Evolutionary conservation across 192 early-diverging fungal genomes (phyloP).

Genomic region (Umbelopsis ramanniana): DNA sequence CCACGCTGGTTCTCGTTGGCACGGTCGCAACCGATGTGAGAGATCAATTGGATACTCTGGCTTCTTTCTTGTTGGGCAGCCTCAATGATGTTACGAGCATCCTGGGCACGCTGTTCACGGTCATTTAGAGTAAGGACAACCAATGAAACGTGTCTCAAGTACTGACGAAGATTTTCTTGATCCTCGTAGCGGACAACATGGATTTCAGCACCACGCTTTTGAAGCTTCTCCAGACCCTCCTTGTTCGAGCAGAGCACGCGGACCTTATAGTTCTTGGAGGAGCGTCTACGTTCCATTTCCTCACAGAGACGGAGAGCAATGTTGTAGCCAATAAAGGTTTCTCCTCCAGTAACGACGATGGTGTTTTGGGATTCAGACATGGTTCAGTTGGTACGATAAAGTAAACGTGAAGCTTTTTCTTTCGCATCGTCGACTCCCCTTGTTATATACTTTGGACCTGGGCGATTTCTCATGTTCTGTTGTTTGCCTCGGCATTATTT

Average conservation of each 20-base stretch:
- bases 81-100: constrained; percentile 18
- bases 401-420: background rate
- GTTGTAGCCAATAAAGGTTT: constrained; percentile 9
- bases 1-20: background rate
- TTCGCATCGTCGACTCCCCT: background rate
- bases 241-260: background rate
- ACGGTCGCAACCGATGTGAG: constrained; percentile 2
- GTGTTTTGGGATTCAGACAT: constrained; percentile 1
- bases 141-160: constrained; percentile 14
- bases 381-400: background rate
- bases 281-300: background rate
- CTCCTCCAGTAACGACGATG: constrained; percentile 16
- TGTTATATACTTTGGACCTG: background rate
- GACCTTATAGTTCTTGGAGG: background rate
- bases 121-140: background rate
- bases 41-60: constrained; percentile 14
- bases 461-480: background rate
- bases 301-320: constrained; percentile 3
- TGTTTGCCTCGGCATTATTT: background rate
- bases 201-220: background rate
- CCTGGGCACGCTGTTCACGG: background rate
- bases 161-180: constrained; percentile 1
- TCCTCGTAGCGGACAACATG: constrained; percentile 22
- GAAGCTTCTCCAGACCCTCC: constrained; percentile 2
- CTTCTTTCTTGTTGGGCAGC: background rate